phyloP scores from a whole-genome alignment of 2,329 filamentous ascomycete species.

The Coniochaeta prunicola region DNA sequence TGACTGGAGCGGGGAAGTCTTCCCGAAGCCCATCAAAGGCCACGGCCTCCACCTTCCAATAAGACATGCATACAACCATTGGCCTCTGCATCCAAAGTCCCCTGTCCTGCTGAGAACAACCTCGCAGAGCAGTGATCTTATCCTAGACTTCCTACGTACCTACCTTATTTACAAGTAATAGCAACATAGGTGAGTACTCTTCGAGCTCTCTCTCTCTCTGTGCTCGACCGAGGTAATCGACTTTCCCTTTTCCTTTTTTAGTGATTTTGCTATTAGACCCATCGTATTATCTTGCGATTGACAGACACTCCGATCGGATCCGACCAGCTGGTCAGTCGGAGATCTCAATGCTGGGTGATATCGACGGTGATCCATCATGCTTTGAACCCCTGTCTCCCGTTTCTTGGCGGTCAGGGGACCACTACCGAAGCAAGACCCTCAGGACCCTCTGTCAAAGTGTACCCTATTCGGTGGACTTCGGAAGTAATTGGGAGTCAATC shows the following conservation, averaged over 20 bases:
- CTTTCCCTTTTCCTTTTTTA: not conserved
- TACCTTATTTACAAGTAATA: too few species aligned
- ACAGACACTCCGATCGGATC: not conserved
- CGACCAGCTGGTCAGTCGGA: not conserved
- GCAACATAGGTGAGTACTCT: too few species aligned
- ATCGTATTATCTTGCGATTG: not conserved
- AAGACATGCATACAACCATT: not conserved
- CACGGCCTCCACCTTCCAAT: not conserved
- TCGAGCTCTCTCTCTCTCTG: too few species aligned
- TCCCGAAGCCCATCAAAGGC: too few species aligned
- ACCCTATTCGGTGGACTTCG: too few species aligned
- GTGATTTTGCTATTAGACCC: not conserved
- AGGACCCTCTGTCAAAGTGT: too few species aligned
- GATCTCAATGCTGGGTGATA: not conserved
- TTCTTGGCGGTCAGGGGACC: not conserved
- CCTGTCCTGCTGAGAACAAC: not conserved
- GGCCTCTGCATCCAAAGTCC: not conserved
- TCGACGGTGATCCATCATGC: not conserved
- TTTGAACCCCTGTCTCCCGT: not conserved
- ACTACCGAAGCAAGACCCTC: not conserved
- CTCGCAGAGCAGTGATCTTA: too few species aligned
- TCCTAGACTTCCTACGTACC: too few species aligned
- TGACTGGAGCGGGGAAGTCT: not conserved
- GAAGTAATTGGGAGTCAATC: too few species aligned
- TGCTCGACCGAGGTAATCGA: not conserved